phyloP scores from a whole-genome alignment of 2,329 filamentous ascomycete species.

The Claviceps fusiformis region DNA sequence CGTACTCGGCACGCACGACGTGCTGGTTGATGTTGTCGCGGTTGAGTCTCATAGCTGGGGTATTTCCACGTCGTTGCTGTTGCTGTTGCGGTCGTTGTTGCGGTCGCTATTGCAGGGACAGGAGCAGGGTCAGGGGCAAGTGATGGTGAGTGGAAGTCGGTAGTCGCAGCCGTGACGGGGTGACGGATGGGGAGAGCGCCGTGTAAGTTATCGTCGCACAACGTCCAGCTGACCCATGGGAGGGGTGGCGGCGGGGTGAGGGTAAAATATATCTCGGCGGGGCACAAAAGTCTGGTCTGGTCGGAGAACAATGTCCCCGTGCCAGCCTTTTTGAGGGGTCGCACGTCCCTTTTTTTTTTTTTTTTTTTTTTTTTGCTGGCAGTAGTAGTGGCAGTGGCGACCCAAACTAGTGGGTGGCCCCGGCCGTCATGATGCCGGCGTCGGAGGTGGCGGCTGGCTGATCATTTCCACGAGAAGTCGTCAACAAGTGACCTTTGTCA shows the following conservation, averaged over 20 bases:
- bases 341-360: too few species aligned
- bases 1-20: slow-evolving; percentile 80
- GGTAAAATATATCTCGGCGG: slow-evolving; percentile 4
- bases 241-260: slow-evolving; percentile 1
- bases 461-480: too few species aligned
- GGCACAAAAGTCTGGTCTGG: background rate
- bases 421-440: background rate
- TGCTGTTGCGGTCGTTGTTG: background rate
- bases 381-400: too few species aligned
- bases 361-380: too few species aligned
- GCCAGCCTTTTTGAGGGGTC: too few species aligned
- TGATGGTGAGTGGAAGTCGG: background rate
- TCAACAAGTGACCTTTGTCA: too few species aligned
- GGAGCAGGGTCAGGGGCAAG: background rate
- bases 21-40: slow-evolving; percentile 86
- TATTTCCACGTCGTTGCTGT: slow-evolving; percentile 9
- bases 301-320: background rate
- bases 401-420: too few species aligned
- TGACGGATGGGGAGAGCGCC: background rate
- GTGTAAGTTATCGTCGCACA: background rate
- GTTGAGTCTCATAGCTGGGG: slow-evolving; percentile 40
- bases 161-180: background rate
- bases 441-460: background rate
- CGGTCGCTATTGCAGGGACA: slow-evolving; percentile 7
- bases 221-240: background rate